A percentile compares a stretch with the other conserved stretches of the same genome.
phyloP scores from a whole-genome alignment of 148 eudicot species.

The Heliosperma pusillum region DNA sequence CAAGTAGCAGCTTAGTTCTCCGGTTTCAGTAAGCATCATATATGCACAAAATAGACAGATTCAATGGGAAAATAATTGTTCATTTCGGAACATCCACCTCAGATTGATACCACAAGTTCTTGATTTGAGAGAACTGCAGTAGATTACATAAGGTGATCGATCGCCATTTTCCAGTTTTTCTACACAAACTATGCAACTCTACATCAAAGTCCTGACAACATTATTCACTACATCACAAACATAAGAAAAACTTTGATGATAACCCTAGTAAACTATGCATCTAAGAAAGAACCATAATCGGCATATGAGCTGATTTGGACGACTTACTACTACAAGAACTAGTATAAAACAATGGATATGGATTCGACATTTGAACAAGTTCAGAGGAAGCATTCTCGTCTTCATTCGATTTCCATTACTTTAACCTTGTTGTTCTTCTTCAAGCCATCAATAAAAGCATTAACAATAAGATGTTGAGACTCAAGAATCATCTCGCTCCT shows the following conservation, averaged over 20 bases:
- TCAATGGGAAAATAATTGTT: neutral
- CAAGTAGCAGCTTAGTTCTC: neutral
- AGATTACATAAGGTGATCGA: neutral
- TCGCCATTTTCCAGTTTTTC: neutral
- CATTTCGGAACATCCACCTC: neutral
- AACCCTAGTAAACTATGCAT: neutral
- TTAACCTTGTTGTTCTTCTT: conserved; percentile 25
- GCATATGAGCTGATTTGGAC: too few relatives aligned
- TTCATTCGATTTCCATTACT: conserved; percentile 21
- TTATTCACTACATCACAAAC: neutral
- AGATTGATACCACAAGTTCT: neutral
- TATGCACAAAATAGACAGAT: neutral
- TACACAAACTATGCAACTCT: conserved; percentile 18
- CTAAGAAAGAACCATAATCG: neutral
- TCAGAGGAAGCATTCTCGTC: too few relatives aligned
- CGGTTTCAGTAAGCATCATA: neutral
- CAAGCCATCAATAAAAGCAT: conserved; percentile 43
- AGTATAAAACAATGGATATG: neutral
- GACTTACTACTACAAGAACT: neutral
- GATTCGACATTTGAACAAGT: neutral
- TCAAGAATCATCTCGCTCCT: conserved; percentile 61
- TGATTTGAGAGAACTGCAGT: neutral
- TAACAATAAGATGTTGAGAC: conserved; percentile 54
- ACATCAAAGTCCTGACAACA: neutral
- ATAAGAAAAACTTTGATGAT: neutral